These are phyloP conservation scores for Trichoderma sp. DNA, from an alignment of 2,329 filamentous ascomycete species.

Conservation along the genomic window DNA sequence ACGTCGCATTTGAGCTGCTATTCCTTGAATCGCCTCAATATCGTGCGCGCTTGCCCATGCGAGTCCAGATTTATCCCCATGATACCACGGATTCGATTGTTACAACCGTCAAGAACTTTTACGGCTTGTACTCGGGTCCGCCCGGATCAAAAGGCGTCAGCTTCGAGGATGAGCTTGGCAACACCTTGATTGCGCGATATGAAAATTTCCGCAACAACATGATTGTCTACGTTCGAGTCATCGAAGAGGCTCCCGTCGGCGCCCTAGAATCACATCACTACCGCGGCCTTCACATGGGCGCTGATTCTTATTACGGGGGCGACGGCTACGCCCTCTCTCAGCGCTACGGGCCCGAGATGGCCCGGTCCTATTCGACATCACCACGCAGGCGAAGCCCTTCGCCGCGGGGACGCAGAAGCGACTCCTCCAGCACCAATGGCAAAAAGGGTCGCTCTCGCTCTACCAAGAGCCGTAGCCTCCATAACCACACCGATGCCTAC, in stretches of 20 bases:
- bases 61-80: constrained; percentile 88
- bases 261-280: constrained; percentile 52
- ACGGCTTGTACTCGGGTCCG: constrained; percentile 81
- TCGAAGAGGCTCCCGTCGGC: constrained; percentile 55
- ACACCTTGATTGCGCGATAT: constrained; percentile 89
- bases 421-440: constrained; percentile 60
- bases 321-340: constrained; percentile 49
- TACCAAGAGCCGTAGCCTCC: constrained; percentile 59
- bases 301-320: constrained; percentile 56
- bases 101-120: constrained; percentile 98
- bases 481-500: constrained; percentile 56
- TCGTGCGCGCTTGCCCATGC: constrained; percentile 75
- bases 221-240: constrained; percentile 88
- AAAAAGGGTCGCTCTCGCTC: constrained; percentile 71
- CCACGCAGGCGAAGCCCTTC: constrained; percentile 78
- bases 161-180: constrained; percentile 88
- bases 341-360: constrained; percentile 59
- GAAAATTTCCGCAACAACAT: constrained; percentile 94
- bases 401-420: constrained; percentile 73
- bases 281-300: constrained; percentile 51
- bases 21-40: constrained; percentile 66
- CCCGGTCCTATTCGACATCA: constrained; percentile 67
- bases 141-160: constrained; percentile 76
- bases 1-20: constrained; percentile 75
- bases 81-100: constrained; percentile 98